Percentiles rank a stretch among this genome's conserved stretches.
Conservation (phyloP, 306 rosid genomes). For the Corylus avellana region DNA sequence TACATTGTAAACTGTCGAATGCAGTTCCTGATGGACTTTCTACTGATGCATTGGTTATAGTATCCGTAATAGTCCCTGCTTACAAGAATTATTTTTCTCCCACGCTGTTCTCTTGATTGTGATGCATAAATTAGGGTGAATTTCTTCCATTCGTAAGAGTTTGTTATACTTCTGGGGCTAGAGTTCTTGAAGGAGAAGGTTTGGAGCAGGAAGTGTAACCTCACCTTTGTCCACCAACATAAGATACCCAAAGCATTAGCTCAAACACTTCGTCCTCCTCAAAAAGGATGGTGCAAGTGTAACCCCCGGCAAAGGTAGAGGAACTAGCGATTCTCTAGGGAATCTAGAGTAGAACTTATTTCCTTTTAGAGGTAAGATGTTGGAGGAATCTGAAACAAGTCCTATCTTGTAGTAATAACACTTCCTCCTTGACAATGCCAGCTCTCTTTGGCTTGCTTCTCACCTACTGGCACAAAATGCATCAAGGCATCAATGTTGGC, state of each 20-base stretch:
- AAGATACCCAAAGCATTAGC: background rate
- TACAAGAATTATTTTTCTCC: background rate
- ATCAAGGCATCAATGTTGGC: background rate
- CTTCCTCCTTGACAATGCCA: constrained; percentile 1
- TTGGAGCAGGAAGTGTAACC: background rate
- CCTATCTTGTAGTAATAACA: background rate
- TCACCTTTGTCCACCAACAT: background rate
- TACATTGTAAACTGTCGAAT: background rate
- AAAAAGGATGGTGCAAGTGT: background rate
- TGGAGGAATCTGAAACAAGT: background rate
- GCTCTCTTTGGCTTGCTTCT: background rate
- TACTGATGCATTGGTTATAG: background rate
- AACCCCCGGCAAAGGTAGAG: background rate
- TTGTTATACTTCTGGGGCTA: too few relatives aligned
- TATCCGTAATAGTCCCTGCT: background rate
- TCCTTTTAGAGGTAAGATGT: background rate
- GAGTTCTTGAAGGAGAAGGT: background rate
- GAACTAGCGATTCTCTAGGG: background rate
- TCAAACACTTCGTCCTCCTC: background rate
- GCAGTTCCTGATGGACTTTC: background rate
- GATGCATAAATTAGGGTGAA: background rate
- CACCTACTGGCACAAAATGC: background rate
- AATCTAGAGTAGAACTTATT: background rate
- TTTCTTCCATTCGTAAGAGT: background rate
- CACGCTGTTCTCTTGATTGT: background rate